Base-by-base conservation (phyloP, 1,284 basidiomycete genomes). In the Ustilago esculenta region DNA sequence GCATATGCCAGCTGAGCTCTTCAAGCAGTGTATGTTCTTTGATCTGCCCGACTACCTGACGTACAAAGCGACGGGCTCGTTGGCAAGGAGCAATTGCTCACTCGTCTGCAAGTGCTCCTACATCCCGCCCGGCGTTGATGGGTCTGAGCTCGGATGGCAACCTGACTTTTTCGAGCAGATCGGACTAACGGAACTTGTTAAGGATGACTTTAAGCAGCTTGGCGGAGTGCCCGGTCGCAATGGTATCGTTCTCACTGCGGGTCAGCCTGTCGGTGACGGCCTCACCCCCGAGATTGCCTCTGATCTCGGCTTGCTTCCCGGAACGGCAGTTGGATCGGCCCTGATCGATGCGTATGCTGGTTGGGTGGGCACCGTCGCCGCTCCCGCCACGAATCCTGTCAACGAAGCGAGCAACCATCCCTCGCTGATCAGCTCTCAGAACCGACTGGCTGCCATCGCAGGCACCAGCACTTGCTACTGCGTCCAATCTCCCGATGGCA, bases 271-370 rank as follows among this genome's bases (percentile, higher is more conserved):
- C 1, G 94, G 94, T 0, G 84, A 86, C 4, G 96, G 95, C 0
- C 85, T 98, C 24, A 90, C 89, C 17, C 87, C 87, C 77, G 81
- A 85, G 50, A 90, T 93, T 1, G 94, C 95, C 0, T 85, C 87
- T 37, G 92, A 98, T 75, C 86, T 97, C 10, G 94, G 95, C 0
- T 83, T 98, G 34, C 70, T 87, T 0, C 89, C 90, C 70, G 94
- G 95, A n/a, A 98, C 92, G 0, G 88, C 94, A 0, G 93, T 98
- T 17, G 94, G 94, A 6, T 94, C 92, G 71, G 94, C 89, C 20
- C 87, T 98, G 41, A 97, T 98, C 76, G 95, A 98, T 76, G 95
- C 94, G 87, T 97, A 98, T 82, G 93, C 95, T 2, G 95, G 95
- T n/a, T 98, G 95, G 95, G 86, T 98, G 73, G 95, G 96, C 17